Evolutionary conservation across 1,284 basidiomycete genomes (phyloP).

Genomic region (Rhodotorula sp.): DNA sequence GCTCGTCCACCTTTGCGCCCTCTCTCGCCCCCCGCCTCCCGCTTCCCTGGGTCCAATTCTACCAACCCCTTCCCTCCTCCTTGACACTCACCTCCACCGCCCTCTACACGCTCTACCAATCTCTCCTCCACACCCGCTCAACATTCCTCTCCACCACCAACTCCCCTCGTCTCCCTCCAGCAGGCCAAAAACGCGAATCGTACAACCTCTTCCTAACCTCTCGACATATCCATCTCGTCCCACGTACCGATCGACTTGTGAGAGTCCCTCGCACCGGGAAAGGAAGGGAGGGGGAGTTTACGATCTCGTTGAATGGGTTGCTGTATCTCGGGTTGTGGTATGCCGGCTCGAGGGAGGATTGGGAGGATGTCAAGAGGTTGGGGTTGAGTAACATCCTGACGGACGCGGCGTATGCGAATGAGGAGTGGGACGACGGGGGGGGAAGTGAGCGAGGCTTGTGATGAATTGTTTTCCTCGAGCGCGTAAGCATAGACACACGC

Average conservation of each 20-base stretch:
- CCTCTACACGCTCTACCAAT: not conserved
- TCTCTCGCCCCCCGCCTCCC: conserved; percentile 1
- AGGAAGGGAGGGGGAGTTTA: not conserved
- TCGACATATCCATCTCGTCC: conserved; percentile 16
- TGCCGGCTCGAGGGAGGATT: conserved; percentile 12
- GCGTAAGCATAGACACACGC: no score
- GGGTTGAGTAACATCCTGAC: conserved; percentile 13
- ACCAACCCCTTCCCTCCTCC: conserved; percentile 8
- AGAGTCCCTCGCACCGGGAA: not conserved
- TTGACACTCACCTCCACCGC: not conserved
- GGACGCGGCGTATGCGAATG: conserved; percentile 19
- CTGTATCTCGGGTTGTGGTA: conserved; percentile 21
- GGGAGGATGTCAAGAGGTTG: not conserved
- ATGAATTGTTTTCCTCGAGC: no score
- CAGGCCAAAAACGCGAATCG: conserved; percentile 9
- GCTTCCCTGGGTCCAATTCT: conserved; percentile 26
- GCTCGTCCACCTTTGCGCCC: not conserved
- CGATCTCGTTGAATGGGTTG: conserved; percentile 27
- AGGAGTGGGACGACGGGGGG: conserved; percentile 7
- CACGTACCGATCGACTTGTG: conserved; percentile 16
- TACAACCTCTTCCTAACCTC: conserved; percentile 31
- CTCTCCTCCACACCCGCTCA: not conserved
- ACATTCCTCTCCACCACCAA: not conserved
- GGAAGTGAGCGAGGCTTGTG: not conserved
- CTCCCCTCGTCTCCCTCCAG: not conserved